Base-by-base conservation (phyloP, 108 stramenopile genomes). In the Chaetoceros tenuissimus region DNA sequence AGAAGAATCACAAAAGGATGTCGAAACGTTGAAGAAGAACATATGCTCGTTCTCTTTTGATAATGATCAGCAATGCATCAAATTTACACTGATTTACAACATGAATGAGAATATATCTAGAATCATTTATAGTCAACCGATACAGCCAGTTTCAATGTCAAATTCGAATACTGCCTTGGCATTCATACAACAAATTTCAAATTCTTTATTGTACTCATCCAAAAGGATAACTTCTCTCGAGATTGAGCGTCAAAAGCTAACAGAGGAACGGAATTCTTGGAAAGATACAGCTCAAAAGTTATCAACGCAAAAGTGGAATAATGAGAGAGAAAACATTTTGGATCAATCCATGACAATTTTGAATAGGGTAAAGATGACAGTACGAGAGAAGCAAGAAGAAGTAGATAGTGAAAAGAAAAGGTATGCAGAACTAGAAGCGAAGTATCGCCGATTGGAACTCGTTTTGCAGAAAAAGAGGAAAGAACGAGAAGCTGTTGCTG, bases 261-360 rank as follows among this genome's bases (percentile, higher is more conserved):
- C 40, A 25, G 23, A 63, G 27, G 29, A 19, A 0, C 50, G 53
- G 3, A 19, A 57, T 23, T 45, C 57, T 0, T 76, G 75, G 75
- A 71, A 76, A 53, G 66, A 62, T 1, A 76, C 75, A 1, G 69
- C 75, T 17, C 28, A 63, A 21, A 62, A 62, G 43, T 31, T 76
- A 7, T 57, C 52, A 23, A 53, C n/a, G 8, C 24, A 62, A n/a
- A 55, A 40, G 0, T 67, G 75, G 69, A 48, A 67, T 25, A 28
- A 44, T 13, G 75, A 76, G 56, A 71, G 67, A 46, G 53, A 62
- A 40, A 25, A 30, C 20, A 27, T 76, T 8, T 40, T 71, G 22
- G 22, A 68, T 2, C 62, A 55, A 34, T 67, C 61, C 28, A 60
- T 66, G 49, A 43, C 29, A 5, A n/a, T 70, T 23, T 76, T 61